Percentiles rank a stretch among this genome's conserved stretches.
These are phyloP conservation scores for Melaleuca alternifolia DNA, from an alignment of 345 rosid species.

Conservation along the genomic window DNA sequence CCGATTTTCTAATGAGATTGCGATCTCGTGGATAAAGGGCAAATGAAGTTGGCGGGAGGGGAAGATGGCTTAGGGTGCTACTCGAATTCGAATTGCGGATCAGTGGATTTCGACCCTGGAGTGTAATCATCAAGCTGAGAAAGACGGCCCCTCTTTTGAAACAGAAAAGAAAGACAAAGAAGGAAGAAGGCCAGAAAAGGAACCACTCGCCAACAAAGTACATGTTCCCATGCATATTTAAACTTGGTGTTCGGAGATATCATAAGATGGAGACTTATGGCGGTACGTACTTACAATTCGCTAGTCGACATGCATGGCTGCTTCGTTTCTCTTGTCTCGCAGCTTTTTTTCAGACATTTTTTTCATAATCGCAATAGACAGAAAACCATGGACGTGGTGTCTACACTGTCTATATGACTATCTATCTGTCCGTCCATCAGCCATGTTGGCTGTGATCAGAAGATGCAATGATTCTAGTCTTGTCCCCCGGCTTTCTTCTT, in stretches of 20 bases:
- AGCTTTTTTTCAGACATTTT: neutral
- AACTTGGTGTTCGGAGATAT: neutral
- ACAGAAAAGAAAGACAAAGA: neutral
- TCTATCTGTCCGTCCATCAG: neutral
- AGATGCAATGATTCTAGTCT: conserved; percentile 6
- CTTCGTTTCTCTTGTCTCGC: neutral
- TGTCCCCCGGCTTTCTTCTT: neutral
- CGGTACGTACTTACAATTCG: neutral
- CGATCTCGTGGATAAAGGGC: neutral
- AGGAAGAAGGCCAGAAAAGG: neutral
- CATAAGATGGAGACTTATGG: neutral
- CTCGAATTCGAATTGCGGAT: neutral
- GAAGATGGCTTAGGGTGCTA: neutral
- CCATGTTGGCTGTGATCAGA: neutral
- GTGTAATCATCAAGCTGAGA: neutral
- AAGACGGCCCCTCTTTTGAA: neutral
- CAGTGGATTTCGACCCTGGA: neutral
- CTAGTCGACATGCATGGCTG: neutral
- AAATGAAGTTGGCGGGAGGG: neutral
- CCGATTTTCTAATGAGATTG: neutral
- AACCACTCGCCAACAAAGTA: neutral
- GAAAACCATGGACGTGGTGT: neutral
- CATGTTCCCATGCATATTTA: neutral
- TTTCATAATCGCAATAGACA: neutral
- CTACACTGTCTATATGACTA: neutral